A percentile compares a stretch with the other conserved stretches of the same genome.
phyloP scores from a whole-genome alignment of 164 flowering plant species.

The Vitis rotundifolia region DNA sequence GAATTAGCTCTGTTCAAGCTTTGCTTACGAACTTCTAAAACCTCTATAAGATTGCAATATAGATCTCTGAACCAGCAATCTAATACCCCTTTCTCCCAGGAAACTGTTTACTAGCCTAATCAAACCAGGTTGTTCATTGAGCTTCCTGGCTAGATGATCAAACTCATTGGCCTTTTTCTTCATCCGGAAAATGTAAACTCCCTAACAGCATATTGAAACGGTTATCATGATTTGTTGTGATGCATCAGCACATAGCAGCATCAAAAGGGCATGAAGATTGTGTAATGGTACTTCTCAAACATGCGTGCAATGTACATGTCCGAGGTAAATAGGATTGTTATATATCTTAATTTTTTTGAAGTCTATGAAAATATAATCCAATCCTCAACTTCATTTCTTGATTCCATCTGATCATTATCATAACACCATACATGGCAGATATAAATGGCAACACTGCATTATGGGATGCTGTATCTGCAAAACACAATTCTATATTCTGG shows the following conservation, averaged over 20 bases:
- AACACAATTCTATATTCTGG: constrained; percentile 64
- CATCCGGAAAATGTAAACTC: too few species aligned
- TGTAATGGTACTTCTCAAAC: constrained; percentile 67
- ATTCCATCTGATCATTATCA: not conserved
- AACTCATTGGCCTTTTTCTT: not conserved
- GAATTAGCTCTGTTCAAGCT: too few species aligned
- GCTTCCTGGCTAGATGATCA: too few species aligned
- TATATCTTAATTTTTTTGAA: too few species aligned
- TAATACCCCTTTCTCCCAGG: too few species aligned
- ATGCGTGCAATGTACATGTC: constrained; percentile 58
- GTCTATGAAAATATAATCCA: too few species aligned
- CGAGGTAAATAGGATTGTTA: constrained; percentile 41
- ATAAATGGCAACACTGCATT: constrained; percentile 70
- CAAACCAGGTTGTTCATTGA: too few species aligned
- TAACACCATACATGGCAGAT: constrained; percentile 41
- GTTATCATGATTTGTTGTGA: not conserved
- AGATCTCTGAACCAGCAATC: too few species aligned
- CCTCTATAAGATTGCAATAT: too few species aligned
- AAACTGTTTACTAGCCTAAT: too few species aligned
- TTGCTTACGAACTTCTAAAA: too few species aligned
- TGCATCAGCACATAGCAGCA: constrained; percentile 78
- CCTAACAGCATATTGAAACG: not conserved
- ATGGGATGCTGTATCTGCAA: constrained; percentile 75
- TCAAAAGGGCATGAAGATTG: constrained; percentile 85
- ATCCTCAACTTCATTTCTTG: not conserved